A percentile compares a stretch with the other conserved stretches of the same genome.
Conservation (phyloP, 2,329 filamentous ascomycete genomes). For the Pseudogymnoascus sp. region DNA sequence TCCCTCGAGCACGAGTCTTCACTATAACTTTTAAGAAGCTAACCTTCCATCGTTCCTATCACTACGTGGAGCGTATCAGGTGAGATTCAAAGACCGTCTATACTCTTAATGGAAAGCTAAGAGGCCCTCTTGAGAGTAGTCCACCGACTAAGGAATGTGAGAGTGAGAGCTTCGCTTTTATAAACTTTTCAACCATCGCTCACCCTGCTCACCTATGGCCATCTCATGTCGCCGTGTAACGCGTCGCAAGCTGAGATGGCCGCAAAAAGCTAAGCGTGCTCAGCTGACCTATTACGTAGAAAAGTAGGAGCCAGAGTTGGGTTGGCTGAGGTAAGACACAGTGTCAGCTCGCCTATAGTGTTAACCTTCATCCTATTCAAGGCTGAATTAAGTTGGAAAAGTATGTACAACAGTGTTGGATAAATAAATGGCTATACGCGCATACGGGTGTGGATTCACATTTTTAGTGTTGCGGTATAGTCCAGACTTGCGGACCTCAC, state of each 20-base stretch:
- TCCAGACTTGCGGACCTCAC: too few relatives aligned
- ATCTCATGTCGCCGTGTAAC: neutral
- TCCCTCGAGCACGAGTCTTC: neutral
- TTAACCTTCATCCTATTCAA: neutral
- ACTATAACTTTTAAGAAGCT: too few relatives aligned
- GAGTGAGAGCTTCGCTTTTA: neutral
- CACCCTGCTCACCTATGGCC: neutral
- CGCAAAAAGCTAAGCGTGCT: neutral
- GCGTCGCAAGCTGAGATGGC: neutral
- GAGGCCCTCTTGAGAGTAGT: neutral
- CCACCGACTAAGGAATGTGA: neutral
- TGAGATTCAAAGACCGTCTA: neutral
- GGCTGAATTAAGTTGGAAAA: neutral
- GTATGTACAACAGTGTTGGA: neutral
- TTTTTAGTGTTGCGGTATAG: too few relatives aligned
- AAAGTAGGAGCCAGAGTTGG: neutral
- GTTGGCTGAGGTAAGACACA: neutral
- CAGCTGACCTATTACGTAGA: neutral
- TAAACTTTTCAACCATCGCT: neutral
- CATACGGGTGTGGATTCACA: too few relatives aligned
- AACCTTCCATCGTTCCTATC: too few relatives aligned
- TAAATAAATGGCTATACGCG: too few relatives aligned
- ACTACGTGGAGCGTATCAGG: neutral
- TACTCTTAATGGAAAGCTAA: neutral
- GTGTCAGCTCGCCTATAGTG: neutral